phyloP scores from a whole-genome alignment of 495 filamentous ascomycete genomes.

The Apiosordaria backusii region DNA sequence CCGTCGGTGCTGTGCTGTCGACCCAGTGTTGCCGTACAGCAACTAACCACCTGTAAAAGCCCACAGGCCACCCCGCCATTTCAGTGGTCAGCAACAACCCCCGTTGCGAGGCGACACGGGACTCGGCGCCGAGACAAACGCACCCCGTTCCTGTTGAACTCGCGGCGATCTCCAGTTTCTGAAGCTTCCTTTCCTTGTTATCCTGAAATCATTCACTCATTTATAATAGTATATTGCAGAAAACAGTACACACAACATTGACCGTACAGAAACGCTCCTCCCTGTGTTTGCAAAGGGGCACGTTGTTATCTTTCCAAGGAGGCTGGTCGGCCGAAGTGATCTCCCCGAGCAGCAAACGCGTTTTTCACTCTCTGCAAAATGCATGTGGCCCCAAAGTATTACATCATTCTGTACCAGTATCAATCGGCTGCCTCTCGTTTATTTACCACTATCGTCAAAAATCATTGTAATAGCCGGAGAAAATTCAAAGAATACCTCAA shows the following conservation, averaged over 20 bases:
- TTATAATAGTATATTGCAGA: too few relatives aligned
- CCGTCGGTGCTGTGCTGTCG: neutral
- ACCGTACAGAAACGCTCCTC: too few relatives aligned
- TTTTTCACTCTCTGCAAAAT: neutral
- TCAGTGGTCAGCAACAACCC: constrained; percentile 2
- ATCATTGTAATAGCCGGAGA: too few relatives aligned
- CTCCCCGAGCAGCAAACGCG: neutral
- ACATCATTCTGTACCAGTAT: neutral
- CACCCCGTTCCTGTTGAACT: neutral
- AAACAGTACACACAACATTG: too few relatives aligned
- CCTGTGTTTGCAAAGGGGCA: too few relatives aligned
- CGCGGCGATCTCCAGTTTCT: neutral
- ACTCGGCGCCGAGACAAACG: constrained; percentile 7
- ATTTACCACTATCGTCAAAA: neutral
- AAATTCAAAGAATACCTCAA: neutral
- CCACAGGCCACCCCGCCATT: constrained; percentile 1
- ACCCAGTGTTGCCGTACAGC: neutral
- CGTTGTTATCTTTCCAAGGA: too few relatives aligned
- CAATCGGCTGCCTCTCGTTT: neutral
- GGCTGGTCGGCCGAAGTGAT: neutral
- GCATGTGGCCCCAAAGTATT: neutral
- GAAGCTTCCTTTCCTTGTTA: neutral
- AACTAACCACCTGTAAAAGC: neutral
- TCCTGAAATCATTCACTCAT: too few relatives aligned
- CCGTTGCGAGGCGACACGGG: constrained; percentile 9